Conservation (phyloP, 495 filamentous ascomycete species). For the Neurospora sp. region DNA sequence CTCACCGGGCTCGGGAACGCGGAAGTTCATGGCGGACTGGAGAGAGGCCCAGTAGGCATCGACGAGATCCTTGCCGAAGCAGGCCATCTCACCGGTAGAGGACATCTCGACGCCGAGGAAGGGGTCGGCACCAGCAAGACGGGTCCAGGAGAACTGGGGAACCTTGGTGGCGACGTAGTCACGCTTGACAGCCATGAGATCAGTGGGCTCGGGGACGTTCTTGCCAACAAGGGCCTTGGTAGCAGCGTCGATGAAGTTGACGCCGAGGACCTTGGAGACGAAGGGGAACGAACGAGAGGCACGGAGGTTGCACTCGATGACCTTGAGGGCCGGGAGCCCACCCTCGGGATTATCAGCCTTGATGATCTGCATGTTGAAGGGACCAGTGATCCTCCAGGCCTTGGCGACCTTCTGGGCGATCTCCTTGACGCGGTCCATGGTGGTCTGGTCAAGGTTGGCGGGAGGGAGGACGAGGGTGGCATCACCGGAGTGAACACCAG, state of each 20-base stretch:
- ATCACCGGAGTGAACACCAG: slow-evolving; percentile 96
- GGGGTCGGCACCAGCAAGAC: slow-evolving; percentile 94
- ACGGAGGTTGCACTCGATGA: slow-evolving; percentile 97
- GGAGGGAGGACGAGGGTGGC: slow-evolving; percentile 94
- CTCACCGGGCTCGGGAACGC: slow-evolving; percentile 82
- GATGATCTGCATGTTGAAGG: slow-evolving; percentile 99
- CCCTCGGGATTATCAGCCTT: slow-evolving; percentile 68
- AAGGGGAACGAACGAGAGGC: slow-evolving; percentile 98
- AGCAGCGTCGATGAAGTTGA: slow-evolving; percentile 94
- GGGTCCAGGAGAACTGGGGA: slow-evolving; percentile 96
- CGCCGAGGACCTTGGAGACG: slow-evolving; percentile 90
- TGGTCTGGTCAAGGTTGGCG: slow-evolving; percentile 58
- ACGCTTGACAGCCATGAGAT: slow-evolving; percentile 80
- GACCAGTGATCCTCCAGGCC: slow-evolving; percentile 93
- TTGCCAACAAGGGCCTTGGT: slow-evolving; percentile 85
- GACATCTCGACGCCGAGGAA: slow-evolving; percentile 98
- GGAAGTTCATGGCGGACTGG: slow-evolving; percentile 99
- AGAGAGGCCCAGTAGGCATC: slow-evolving; percentile 97
- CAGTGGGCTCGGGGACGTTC: slow-evolving; percentile 74
- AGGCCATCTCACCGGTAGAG: slow-evolving; percentile 94
- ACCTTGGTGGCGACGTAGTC: slow-evolving; percentile 96
- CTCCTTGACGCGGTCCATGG: slow-evolving; percentile 79
- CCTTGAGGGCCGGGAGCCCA: slow-evolving; percentile 69
- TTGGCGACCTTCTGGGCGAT: slow-evolving; percentile 94
- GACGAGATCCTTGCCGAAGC: slow-evolving; percentile 89